A percentile compares a stretch with the other conserved stretches of the same genome.
Conservation (phyloP, 83 land plant genomes). For the Picea abies region DNA sequence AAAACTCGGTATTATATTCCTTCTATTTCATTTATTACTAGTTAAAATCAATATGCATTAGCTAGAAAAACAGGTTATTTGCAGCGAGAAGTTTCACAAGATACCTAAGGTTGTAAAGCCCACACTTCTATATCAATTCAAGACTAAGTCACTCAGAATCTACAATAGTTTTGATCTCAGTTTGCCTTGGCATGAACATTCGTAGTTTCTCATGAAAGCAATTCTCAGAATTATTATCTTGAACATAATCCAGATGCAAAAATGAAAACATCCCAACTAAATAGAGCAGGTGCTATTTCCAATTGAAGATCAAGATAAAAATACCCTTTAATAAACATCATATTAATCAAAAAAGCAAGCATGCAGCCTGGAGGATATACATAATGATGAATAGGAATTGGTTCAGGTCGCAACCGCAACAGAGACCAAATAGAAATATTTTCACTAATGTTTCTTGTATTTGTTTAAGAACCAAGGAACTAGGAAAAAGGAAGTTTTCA, state of each 20-base stretch:
- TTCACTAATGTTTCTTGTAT: neutral
- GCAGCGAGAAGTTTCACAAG: neutral
- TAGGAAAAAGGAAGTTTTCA: neutral
- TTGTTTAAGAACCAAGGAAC: neutral
- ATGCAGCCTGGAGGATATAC: neutral
- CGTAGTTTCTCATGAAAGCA: neutral
- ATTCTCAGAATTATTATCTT: neutral
- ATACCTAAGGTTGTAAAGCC: neutral
- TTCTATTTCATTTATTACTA: neutral
- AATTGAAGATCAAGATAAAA: neutral
- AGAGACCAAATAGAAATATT: neutral
- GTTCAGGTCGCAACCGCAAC: neutral
- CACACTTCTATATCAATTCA: too few species aligned
- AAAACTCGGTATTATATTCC: neutral
- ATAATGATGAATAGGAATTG: neutral
- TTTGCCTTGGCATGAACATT: neutral
- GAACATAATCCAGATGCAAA: neutral
- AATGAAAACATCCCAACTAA: neutral
- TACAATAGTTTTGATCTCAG: neutral
- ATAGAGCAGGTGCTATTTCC: constrained; percentile 5
- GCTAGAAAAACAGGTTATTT: neutral
- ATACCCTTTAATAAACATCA: neutral
- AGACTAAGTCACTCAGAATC: neutral
- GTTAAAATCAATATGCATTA: neutral
- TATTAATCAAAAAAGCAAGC: neutral